Conservation (phyloP, 805 yeast genomes). For the Nakazawaea populi region DNA sequence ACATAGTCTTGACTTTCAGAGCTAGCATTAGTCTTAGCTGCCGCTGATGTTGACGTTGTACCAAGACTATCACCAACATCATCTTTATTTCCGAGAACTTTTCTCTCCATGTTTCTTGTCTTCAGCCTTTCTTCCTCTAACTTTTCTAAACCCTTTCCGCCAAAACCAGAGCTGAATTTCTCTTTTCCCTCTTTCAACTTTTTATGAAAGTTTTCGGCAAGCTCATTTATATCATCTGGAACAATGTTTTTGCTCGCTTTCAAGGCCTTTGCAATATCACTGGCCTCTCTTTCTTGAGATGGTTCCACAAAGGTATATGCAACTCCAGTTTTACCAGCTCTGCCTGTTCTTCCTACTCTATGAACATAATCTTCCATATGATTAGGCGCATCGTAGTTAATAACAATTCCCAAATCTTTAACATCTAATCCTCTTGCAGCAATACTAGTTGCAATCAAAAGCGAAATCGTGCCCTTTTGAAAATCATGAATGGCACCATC, state of each 20-base stretch:
- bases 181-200: constrained; percentile 64
- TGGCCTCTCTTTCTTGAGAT: constrained; percentile 56
- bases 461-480: constrained; percentile 49
- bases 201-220: constrained; percentile 50
- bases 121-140: constrained; percentile 57
- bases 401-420: constrained; percentile 72
- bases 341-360: constrained; percentile 92
- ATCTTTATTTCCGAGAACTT: constrained; percentile 39
- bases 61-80: constrained; percentile 18
- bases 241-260: constrained; percentile 48
- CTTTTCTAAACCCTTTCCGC: constrained; percentile 86
- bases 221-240: constrained; percentile 40
- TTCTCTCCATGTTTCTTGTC: constrained; percentile 42
- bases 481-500: constrained; percentile 69
- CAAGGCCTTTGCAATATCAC: constrained; percentile 67
- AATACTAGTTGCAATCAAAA: constrained; percentile 86
- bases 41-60: constrained; percentile 15
- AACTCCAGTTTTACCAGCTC: constrained; percentile 77
- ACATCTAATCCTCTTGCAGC: constrained; percentile 96
- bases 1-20: constrained; percentile 16
- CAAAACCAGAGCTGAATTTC: constrained; percentile 71
- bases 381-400: constrained; percentile 77
- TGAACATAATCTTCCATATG: constrained; percentile 96
- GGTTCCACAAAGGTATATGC: constrained; percentile 65
- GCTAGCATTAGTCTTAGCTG: constrained; percentile 22